These are phyloP conservation scores for Vitis cinerea DNA, from an alignment of 164 flowering plant species.

Conservation along the genomic window DNA sequence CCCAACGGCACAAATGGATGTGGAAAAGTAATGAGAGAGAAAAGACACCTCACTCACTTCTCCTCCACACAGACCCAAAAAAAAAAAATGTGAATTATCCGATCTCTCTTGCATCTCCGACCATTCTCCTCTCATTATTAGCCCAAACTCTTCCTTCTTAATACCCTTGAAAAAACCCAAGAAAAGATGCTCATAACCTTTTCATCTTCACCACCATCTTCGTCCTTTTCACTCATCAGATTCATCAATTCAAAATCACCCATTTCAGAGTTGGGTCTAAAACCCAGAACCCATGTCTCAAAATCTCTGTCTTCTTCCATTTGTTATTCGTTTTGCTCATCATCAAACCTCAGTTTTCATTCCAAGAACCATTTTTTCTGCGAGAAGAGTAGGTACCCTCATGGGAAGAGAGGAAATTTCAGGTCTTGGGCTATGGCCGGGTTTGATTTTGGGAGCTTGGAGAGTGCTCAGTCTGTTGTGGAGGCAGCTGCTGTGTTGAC, in stretches of 20 bases:
- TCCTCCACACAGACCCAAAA: constrained; percentile 34
- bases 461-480: constrained; percentile 70
- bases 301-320: constrained; percentile 37
- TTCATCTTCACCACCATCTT: constrained; percentile 33
- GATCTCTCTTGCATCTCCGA: constrained; percentile 5
- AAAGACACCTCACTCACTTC: constrained; percentile 14
- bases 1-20: no score
- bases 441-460: constrained; percentile 49
- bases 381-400: constrained; percentile 23
- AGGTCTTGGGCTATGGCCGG: constrained; percentile 50
- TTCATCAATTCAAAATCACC: constrained; percentile 33
- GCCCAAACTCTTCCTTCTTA: neutral
- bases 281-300: constrained; percentile 41
- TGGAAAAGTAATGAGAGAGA: neutral
- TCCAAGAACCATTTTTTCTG: constrained; percentile 27
- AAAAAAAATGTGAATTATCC: constrained; percentile 24
- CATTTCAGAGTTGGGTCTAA: constrained; percentile 23
- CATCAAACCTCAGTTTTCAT: constrained; percentile 16
- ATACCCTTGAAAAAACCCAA: neutral
- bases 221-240: constrained; percentile 28
- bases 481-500: constrained; percentile 81
- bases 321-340: constrained; percentile 18
- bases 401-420: constrained; percentile 29
- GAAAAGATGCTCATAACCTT: constrained; percentile 44
- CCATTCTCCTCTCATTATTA: constrained; percentile 1